Evolutionary conservation across 108 stramenopile species (phyloP).

Genomic region (Nitzschia sp.): DNA sequence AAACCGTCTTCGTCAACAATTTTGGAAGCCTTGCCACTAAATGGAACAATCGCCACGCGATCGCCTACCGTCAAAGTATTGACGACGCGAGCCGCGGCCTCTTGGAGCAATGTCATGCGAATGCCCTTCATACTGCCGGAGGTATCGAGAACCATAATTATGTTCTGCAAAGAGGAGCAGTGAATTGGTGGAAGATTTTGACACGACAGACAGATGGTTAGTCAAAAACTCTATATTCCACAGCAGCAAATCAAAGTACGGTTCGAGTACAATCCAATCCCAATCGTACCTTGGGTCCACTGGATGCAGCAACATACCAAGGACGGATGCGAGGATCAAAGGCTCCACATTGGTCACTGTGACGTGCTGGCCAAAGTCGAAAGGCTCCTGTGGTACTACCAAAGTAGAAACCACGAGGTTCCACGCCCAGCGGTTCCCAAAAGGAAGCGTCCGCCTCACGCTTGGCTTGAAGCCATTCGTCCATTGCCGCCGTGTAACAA

Average conservation of each 20-base stretch:
- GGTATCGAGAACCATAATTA: constrained; percentile 60
- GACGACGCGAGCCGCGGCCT: constrained; percentile 45
- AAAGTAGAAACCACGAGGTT: constrained; percentile 48
- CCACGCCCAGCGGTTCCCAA: constrained; percentile 21
- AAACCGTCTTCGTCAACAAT: constrained; percentile 32
- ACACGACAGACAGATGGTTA: too few relatives aligned
- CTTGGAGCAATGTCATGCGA: constrained; percentile 32
- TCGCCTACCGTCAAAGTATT: constrained; percentile 50
- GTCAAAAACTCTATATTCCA: too few relatives aligned
- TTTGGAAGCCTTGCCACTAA: constrained; percentile 17
- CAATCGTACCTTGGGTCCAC: constrained; percentile 42
- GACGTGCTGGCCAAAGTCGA: constrained; percentile 54
- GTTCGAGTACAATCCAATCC: too few relatives aligned
- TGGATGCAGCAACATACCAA: constrained; percentile 69
- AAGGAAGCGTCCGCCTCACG: background rate
- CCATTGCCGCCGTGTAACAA: background rate
- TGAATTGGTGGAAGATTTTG: too few relatives aligned
- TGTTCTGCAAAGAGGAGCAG: constrained; percentile 27
- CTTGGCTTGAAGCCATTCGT: background rate
- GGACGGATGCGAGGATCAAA: constrained; percentile 63
- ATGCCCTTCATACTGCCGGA: constrained; percentile 49
- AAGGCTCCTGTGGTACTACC: constrained; percentile 54
- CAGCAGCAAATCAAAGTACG: too few relatives aligned
- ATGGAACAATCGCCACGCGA: constrained; percentile 44
- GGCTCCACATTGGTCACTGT: constrained; percentile 38